A percentile compares a stretch with the other conserved stretches of the same genome.
Evolutionary conservation across 1,139 yeast species (phyloP).

Genomic region (Magnusiomyces paraingens): DNA sequence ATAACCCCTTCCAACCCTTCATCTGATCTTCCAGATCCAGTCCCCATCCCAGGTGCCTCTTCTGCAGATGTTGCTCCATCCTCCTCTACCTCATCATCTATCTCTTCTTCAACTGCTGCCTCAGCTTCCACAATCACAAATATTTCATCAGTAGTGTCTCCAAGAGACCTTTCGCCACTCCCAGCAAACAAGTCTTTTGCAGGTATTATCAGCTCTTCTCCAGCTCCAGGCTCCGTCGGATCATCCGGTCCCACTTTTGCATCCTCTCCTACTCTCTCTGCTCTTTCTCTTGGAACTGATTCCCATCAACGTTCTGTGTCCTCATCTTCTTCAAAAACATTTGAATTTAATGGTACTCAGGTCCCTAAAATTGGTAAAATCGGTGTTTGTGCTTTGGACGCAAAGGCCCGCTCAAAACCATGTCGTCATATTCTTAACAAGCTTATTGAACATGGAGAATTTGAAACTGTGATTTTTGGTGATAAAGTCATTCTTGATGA

Average conservation of each 20-base stretch:
- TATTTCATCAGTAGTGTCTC: not conserved
- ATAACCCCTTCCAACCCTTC: not conserved
- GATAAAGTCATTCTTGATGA: conserved; percentile 96
- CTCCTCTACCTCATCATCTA: not conserved
- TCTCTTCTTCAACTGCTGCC: not conserved
- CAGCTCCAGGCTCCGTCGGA: not conserved
- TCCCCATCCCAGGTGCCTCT: not conserved
- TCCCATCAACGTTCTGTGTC: conserved; percentile 10
- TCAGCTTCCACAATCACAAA: conserved; percentile 4
- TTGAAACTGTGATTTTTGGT: conserved; percentile 94
- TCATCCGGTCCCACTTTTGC: conserved; percentile 5
- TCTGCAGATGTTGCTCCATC: not conserved
- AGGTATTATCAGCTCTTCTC: not conserved
- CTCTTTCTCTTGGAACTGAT: conserved; percentile 4
- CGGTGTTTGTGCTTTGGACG: conserved; percentile 99
- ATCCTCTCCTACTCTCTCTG: not conserved
- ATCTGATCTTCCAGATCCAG: not conserved
- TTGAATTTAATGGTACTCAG: not conserved
- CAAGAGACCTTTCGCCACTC: not conserved
- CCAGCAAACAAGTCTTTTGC: not conserved
- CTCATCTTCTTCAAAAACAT: conserved; percentile 6
- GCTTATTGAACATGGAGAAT: conserved; percentile 86
- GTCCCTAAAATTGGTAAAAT: conserved; percentile 81
- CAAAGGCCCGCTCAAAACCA: conserved; percentile 92
- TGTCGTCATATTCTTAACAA: conserved; percentile 86